Conservation (phyloP, 2,329 filamentous ascomycete species). For the Dactylellina drechsleri region DNA sequence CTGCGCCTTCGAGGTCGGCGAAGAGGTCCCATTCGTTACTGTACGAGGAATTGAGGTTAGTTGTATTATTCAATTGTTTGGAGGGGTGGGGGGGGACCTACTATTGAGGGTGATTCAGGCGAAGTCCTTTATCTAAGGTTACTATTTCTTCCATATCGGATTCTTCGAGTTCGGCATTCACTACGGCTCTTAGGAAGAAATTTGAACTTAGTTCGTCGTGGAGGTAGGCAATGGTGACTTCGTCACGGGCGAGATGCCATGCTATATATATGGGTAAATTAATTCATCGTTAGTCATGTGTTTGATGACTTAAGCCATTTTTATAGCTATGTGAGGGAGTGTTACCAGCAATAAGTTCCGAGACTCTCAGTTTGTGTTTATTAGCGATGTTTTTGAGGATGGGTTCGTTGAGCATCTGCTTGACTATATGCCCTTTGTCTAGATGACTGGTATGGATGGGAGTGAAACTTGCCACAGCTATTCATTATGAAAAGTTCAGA, state of each 20-base stretch:
- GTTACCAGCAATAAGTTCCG: constrained; percentile 17
- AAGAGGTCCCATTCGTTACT: constrained; percentile 33
- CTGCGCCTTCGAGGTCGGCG: constrained; percentile 24
- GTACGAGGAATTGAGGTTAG: not conserved
- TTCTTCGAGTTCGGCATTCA: constrained; percentile 2
- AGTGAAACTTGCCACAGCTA: constrained; percentile 10
- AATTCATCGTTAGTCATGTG: not conserved
- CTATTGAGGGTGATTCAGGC: constrained; percentile 9
- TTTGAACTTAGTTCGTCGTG: not conserved
- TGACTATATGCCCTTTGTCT: not conserved
- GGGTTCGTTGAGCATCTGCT: constrained; percentile 16
- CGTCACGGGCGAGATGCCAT: constrained; percentile 29
- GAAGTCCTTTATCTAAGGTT: constrained; percentile 4
- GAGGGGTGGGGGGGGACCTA: not conserved
- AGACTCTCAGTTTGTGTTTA: constrained; percentile 14
- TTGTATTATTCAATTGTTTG: not conserved
- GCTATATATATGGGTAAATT: not conserved
- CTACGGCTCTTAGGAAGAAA: not conserved
- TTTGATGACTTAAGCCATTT: not conserved
- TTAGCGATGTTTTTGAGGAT: constrained; percentile 21
- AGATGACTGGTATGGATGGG: not conserved
- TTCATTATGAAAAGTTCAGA: not conserved
- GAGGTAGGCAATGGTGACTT: constrained; percentile 5
- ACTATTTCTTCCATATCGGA: constrained; percentile 27
- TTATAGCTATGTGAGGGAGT: not conserved